These are phyloP conservation scores for Porpolomopsis calyptriformis DNA, from an alignment of 768 basidiomycete genomes.

Conservation along the genomic window DNA sequence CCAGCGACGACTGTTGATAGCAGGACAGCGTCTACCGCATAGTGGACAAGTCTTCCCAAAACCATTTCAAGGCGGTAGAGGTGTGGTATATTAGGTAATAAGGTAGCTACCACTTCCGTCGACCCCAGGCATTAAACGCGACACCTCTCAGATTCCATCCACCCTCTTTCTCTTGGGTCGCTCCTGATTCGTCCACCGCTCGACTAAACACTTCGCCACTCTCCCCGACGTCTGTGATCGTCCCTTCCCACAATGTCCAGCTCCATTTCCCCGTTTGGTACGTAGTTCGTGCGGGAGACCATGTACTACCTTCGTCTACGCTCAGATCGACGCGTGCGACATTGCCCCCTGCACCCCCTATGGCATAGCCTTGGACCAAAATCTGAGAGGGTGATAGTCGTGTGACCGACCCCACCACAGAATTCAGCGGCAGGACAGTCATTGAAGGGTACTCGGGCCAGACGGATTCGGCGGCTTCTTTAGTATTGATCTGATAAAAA, in stretches of 20 bases:
- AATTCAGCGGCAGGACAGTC: slow-evolving; percentile 51
- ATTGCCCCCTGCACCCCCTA: slow-evolving; percentile 34
- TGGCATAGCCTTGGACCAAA: slow-evolving; percentile 47
- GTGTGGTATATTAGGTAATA: not conserved
- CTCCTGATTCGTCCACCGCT: slow-evolving; percentile 40
- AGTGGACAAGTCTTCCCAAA: slow-evolving; percentile 72
- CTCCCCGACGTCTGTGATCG: slow-evolving; percentile 25
- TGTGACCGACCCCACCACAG: slow-evolving; percentile 40
- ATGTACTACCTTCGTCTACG: slow-evolving; percentile 39
- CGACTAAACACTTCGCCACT: slow-evolving; percentile 36
- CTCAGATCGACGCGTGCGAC: slow-evolving; percentile 42
- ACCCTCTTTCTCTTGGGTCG: slow-evolving; percentile 37
- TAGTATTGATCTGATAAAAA: slow-evolving; percentile 31
- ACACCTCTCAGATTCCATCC: slow-evolving; percentile 64
- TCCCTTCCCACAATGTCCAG: slow-evolving; percentile 61
- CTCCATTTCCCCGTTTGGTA: slow-evolving; percentile 62
- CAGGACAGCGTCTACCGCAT: slow-evolving; percentile 73
- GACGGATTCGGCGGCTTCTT: slow-evolving; percentile 30
- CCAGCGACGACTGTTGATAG: slow-evolving; percentile 87
- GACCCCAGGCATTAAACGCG: slow-evolving; percentile 44
- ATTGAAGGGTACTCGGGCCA: slow-evolving; percentile 52
- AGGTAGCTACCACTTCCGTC: slow-evolving; percentile 23
- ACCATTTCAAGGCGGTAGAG: slow-evolving; percentile 25
- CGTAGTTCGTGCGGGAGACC: slow-evolving; percentile 40
- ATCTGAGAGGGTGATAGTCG: slow-evolving; percentile 24